These are phyloP conservation scores for Cytospora paraplurivora DNA, from an alignment of 2,329 filamentous ascomycete species.

Conservation along the genomic window DNA sequence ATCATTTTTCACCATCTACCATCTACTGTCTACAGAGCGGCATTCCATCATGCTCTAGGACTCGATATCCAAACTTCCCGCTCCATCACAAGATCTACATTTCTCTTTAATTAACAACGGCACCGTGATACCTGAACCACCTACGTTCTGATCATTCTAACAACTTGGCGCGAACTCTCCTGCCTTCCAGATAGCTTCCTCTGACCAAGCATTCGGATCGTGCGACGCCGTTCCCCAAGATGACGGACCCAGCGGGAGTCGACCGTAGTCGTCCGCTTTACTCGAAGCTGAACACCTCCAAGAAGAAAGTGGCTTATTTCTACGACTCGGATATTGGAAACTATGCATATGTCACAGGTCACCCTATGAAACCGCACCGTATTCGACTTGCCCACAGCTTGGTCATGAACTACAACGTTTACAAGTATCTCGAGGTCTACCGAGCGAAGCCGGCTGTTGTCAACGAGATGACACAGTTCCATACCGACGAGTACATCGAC, in stretches of 20 bases:
- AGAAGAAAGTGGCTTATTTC: conserved; percentile 93
- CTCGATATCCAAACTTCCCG: neutral
- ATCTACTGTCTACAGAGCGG: neutral
- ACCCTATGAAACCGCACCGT: conserved; percentile 99
- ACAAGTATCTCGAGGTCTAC: conserved; percentile 97
- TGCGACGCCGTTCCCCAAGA: conserved; percentile 22
- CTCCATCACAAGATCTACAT: neutral
- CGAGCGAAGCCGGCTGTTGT: conserved; percentile 83
- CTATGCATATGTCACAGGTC: conserved; percentile 93
- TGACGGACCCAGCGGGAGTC: conserved; percentile 41
- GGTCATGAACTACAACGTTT: conserved; percentile 93
- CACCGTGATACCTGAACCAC: too few relatives aligned
- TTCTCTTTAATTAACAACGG: neutral
- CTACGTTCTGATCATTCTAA: neutral
- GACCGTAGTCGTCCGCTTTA: conserved; percentile 50
- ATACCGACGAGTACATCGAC: conserved; percentile 93
- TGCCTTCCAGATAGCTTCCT: conserved; percentile 15
- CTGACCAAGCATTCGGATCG: conserved; percentile 2
- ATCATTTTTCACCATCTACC: neutral
- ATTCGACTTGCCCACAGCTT: conserved; percentile 93
- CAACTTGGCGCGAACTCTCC: neutral
- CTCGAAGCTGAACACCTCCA: conserved; percentile 46
- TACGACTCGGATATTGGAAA: conserved; percentile 98
- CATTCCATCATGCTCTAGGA: neutral
- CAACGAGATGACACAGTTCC: conserved; percentile 91